Conservation (phyloP, 1,139 yeast genomes). For the Keqinozyma sinolaborantium region DNA sequence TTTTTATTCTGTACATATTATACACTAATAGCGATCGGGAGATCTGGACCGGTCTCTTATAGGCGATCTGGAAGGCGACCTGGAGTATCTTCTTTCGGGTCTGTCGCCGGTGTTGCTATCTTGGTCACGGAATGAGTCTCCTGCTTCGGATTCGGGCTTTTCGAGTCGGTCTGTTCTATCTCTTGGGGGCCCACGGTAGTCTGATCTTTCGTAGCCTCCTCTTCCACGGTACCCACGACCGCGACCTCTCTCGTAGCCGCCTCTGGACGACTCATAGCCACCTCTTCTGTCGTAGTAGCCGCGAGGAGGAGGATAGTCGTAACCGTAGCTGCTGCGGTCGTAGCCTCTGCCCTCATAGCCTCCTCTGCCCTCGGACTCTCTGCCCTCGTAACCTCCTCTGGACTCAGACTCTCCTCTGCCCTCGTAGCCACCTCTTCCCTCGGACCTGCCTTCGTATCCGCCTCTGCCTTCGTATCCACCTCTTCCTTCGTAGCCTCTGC, state of each 20-base stretch:
- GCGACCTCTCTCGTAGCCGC: constrained; percentile 8
- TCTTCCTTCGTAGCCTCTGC: constrained; percentile 8
- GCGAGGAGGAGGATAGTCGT: constrained; percentile 15
- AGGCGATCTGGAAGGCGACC: constrained; percentile 42
- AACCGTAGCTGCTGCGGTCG: no score
- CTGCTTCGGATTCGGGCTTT: constrained; percentile 12
- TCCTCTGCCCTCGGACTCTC: constrained; percentile 11
- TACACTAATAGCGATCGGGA: constrained; percentile 26
- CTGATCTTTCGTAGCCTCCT: constrained; percentile 15
- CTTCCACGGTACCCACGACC: constrained; percentile 13
- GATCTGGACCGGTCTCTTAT: constrained; percentile 39
- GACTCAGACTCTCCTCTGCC: constrained; percentile 15
- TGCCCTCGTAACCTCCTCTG: constrained; percentile 14
- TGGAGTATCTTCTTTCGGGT: constrained; percentile 19
- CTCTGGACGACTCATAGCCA: constrained; percentile 4
- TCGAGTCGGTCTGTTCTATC: neutral
- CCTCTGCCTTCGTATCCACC: constrained; percentile 15
- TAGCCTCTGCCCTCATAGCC: constrained; percentile 8
- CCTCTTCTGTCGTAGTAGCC: constrained; percentile 11
- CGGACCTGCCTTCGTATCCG: constrained; percentile 17
- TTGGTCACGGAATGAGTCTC: constrained; percentile 6
- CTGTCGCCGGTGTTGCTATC: constrained; percentile 4
- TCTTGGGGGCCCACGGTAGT: constrained; percentile 9
- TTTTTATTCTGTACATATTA: no score
- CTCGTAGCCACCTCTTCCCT: constrained; percentile 15